Base-by-base conservation (phyloP, 371 early-diverging fungal genomes). In the Capniomyces stellatus region DNA sequence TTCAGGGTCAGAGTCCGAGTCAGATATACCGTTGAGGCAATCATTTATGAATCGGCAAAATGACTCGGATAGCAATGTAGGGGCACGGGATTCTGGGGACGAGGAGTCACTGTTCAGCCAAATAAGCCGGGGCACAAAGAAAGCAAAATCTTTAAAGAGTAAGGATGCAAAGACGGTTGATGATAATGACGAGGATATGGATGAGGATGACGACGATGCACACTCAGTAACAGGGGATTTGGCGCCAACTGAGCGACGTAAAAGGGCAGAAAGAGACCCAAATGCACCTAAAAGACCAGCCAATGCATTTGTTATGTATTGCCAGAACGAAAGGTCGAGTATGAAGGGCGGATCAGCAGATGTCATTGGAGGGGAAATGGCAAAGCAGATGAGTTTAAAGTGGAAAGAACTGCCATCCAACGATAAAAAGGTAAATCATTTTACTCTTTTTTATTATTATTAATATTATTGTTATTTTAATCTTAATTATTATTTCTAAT, bases 291-390 rank as follows among this genome's bases (percentile, higher is more conserved):
- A 59, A 49, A 64, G 69, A 18, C 69, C 69, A 13, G 69, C 70
- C 8, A 69, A 69, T 30, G 69, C 69, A 0, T 69, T 69, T 53
- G 70, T 69, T 15, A 51, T 69, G 24, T 69, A 64, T 53, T 69
- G 69, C 47, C 69, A 69, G 56, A 58, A 54, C 29, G 69, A 64
- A 58, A 60, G 70, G 15, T 57, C 64, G 8, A 57, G 53, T 29
- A 56, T 63, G 42, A 68, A 69, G 47, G 59, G 54, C 39, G 52
- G 51, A 1, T 51, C 57, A 39, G 55, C 54, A 1, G 65, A 62
- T 47, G 48, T 61, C 29, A 68, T 43, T 28, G 60, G 55, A 18
- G 48, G 59, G 25, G 69, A 69, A 30, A 55, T 69, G 43, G 63
- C 69, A 10, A 46, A 55, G 55, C 58, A 55, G 19, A 62, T 69